Conservation (phyloP, 805 yeast species). For the Yarrowia yakushimensis region DNA sequence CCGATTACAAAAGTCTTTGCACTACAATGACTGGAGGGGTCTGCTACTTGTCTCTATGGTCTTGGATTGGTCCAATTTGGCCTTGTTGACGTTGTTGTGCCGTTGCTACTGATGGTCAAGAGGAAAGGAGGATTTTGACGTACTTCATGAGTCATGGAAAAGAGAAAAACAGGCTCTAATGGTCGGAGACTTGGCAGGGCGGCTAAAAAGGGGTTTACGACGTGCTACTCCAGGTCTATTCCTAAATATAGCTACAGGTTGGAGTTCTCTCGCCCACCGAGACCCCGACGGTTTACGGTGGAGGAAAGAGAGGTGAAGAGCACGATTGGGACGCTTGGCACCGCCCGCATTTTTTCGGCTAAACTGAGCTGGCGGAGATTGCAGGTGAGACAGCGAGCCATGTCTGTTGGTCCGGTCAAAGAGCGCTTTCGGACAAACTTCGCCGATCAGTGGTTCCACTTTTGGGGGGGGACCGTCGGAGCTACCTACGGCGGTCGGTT, state of each 20-base stretch:
- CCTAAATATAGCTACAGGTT: no score
- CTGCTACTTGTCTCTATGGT: not conserved
- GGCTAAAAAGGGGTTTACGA: no score
- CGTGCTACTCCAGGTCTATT: no score
- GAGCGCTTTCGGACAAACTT: not conserved
- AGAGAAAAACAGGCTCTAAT: not conserved
- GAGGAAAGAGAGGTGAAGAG: no score
- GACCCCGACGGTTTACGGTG: no score
- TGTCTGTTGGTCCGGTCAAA: not conserved
- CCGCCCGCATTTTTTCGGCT: not conserved
- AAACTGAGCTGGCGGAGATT: constrained; percentile 1
- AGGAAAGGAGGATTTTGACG: constrained; percentile 13
- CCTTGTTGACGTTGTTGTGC: not conserved
- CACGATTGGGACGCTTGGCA: not conserved
- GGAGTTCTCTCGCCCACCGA: no score
- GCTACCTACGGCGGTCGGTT: not conserved
- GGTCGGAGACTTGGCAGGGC: not conserved
- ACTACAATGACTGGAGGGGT: not conserved
- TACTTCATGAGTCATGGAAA: not conserved
- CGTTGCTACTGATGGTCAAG: constrained; percentile 15
- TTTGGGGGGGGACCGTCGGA: not conserved
- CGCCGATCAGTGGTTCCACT: constrained; percentile 22
- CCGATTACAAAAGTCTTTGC: not conserved
- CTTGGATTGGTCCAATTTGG: not conserved
- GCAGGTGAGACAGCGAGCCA: constrained; percentile 1